Percentiles rank a stretch among this genome's conserved stretches.
phyloP scores from a whole-genome alignment of 495 filamentous ascomycete genomes.

The Neurospora intermedia region DNA sequence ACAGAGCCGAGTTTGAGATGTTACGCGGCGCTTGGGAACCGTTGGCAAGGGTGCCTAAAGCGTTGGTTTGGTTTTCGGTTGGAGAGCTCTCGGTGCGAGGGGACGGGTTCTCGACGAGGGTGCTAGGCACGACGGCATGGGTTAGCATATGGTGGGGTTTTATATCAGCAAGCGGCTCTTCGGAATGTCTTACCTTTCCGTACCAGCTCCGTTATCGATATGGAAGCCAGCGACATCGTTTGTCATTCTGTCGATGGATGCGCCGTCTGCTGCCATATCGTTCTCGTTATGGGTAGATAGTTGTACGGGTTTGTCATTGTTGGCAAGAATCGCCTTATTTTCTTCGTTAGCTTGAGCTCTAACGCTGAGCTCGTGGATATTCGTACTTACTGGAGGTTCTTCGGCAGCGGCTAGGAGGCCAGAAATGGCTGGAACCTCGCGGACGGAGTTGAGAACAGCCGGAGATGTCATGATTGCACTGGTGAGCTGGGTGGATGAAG shows the following conservation, averaged over 20 bases:
- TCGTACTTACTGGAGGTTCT: background rate
- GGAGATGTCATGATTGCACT: background rate
- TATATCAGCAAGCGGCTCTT: background rate
- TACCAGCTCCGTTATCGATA: background rate
- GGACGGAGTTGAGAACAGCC: background rate
- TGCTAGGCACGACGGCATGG: background rate
- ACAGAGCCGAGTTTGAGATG: too few relatives aligned
- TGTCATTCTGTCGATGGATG: background rate
- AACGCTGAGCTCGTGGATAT: background rate
- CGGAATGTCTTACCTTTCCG: background rate
- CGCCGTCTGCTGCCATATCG: background rate
- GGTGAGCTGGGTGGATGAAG: fast-evolving
- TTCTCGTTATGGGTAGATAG: background rate
- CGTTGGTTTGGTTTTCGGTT: too few relatives aligned
- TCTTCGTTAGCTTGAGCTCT: background rate
- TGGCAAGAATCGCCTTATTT: background rate
- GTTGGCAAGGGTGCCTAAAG: too few relatives aligned
- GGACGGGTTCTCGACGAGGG: background rate
- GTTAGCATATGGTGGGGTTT: background rate
- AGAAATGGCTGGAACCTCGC: background rate
- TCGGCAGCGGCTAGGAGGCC: background rate
- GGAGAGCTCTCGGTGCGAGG: too few relatives aligned
- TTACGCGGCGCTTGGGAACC: too few relatives aligned
- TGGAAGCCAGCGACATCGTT: background rate
- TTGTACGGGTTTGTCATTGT: background rate